A percentile compares a stretch with the other conserved stretches of the same genome.
These are phyloP conservation scores for Berkeleyomyces basicola DNA, from an alignment of 2,329 filamentous ascomycete genomes.

Conservation along the genomic window DNA sequence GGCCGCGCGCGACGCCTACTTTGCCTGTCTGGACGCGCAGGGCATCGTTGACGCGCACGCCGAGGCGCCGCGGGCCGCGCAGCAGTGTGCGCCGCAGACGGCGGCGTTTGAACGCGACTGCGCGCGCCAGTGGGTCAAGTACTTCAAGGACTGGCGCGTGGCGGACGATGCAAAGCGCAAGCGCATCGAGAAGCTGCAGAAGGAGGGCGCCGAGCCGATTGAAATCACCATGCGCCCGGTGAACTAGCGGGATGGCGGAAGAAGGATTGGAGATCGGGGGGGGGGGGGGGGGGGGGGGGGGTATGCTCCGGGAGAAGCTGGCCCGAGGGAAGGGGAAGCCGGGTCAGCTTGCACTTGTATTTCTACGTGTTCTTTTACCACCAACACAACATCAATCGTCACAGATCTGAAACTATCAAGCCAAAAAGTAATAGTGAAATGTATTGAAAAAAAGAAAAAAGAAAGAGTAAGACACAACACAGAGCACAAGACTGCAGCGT, in stretches of 20 bases:
- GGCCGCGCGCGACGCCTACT: constrained; percentile 77
- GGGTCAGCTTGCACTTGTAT: not conserved
- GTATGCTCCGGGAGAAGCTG: not conserved
- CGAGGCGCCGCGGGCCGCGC: constrained; percentile 23
- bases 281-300: not conserved
- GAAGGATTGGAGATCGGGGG: no score
- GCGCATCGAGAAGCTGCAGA: constrained; percentile 58
- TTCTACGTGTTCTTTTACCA: not conserved
- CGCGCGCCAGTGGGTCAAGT: constrained; percentile 85
- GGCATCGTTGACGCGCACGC: constrained; percentile 52
- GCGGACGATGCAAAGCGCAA: constrained; percentile 78
- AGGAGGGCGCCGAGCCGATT: constrained; percentile 43
- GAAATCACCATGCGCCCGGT: constrained; percentile 7
- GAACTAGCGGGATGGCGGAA: not conserved
- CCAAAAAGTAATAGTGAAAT: constrained; percentile 4
- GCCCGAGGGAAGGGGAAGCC: no score
- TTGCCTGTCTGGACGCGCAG: constrained; percentile 68
- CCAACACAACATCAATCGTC: not conserved
- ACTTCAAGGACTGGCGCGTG: constrained; percentile 93
- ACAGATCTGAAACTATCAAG: not conserved
- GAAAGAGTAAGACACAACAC: not conserved
- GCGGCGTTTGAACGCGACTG: constrained; percentile 67
- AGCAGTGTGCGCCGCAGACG: constrained; percentile 25
- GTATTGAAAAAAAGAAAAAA: constrained; percentile 1
- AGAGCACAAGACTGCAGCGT: not conserved